A percentile compares a stretch with the other conserved stretches of the same genome.
Evolutionary conservation across 2,329 filamentous ascomycete species (phyloP).

Genomic region (Didymella keratinophila): DNA sequence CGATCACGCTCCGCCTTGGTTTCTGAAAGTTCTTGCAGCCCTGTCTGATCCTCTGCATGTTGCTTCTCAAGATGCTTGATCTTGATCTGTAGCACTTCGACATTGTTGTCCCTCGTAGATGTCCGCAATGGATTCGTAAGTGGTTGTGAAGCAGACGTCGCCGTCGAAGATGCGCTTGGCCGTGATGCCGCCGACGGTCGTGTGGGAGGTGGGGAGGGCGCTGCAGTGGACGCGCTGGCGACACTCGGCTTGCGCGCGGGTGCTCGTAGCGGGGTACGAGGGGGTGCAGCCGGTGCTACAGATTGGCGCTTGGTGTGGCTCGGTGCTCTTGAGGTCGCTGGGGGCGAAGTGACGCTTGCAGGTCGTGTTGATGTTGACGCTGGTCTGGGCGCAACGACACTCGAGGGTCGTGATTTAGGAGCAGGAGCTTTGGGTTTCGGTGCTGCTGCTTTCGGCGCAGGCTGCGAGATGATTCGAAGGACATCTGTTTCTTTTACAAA

Average conservation of each 20-base stretch:
- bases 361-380: constrained; percentile 23
- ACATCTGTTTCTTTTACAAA: constrained; percentile 81
- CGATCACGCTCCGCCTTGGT: constrained; percentile 78
- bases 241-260: constrained; percentile 33
- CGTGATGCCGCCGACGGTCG: constrained; percentile 19
- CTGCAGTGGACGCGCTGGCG: constrained; percentile 22
- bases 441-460: constrained; percentile 49
- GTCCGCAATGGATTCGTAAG: constrained; percentile 26
- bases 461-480: constrained; percentile 57
- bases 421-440: constrained; percentile 26
- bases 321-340: constrained; percentile 12
- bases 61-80: constrained; percentile 88
- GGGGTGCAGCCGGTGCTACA: constrained; percentile 25
- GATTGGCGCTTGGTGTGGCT: constrained; percentile 33
- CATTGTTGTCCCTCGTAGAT: constrained; percentile 43
- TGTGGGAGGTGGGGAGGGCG: constrained; percentile 16
- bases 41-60: constrained; percentile 81
- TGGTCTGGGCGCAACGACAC: constrained; percentile 29
- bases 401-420: constrained; percentile 35
- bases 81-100: constrained; percentile 89
- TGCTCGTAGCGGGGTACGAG: constrained; percentile 21
- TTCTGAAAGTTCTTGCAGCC: constrained; percentile 78
- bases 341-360: constrained; percentile 22
- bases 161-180: constrained; percentile 26
- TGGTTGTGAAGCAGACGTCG: constrained; percentile 13